Conservation (phyloP, 768 basidiomycete species). For the Sistotremastrum niveocremeum region DNA sequence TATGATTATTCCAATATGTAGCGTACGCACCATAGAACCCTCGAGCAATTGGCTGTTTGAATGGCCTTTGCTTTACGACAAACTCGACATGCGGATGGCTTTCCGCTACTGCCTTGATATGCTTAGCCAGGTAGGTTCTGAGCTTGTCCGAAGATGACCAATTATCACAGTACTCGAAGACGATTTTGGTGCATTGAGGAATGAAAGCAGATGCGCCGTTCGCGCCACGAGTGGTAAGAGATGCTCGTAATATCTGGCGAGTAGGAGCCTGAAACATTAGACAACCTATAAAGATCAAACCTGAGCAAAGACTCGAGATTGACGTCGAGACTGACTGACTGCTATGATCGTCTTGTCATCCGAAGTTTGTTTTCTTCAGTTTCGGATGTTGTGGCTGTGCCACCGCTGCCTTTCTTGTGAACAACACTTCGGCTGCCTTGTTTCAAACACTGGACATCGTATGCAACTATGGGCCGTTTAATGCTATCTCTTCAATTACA, state of each 20-base stretch:
- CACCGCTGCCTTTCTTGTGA: too few relatives aligned
- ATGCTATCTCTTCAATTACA: too few relatives aligned
- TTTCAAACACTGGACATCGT: too few relatives aligned
- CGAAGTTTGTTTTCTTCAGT: too few relatives aligned
- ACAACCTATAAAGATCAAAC: too few relatives aligned
- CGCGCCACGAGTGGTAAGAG: slow-evolving; percentile 43
- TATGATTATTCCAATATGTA: background rate
- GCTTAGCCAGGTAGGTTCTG: slow-evolving; percentile 52
- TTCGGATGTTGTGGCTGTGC: too few relatives aligned
- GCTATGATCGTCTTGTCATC: too few relatives aligned
- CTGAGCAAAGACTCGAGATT: too few relatives aligned
- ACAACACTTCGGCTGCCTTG: too few relatives aligned
- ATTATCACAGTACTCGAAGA: slow-evolving; percentile 79
- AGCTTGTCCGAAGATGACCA: slow-evolving; percentile 66
- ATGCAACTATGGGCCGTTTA: too few relatives aligned
- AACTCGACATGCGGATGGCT: slow-evolving; percentile 76
- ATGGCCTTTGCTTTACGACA: slow-evolving; percentile 62
- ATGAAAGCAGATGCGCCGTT: slow-evolving; percentile 68
- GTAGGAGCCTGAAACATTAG: slow-evolving; percentile 11
- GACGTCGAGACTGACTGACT: too few relatives aligned
- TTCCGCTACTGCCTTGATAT: slow-evolving; percentile 50
- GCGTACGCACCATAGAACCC: slow-evolving; percentile 62
- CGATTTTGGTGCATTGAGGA: slow-evolving; percentile 71
- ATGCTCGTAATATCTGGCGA: slow-evolving; percentile 27
- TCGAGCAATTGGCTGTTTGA: slow-evolving; percentile 66